Evolutionary conservation across 345 rosid species (phyloP), one percentile per base, ranked within the genome.

Genomic region (Kandelia obovata): DNA sequence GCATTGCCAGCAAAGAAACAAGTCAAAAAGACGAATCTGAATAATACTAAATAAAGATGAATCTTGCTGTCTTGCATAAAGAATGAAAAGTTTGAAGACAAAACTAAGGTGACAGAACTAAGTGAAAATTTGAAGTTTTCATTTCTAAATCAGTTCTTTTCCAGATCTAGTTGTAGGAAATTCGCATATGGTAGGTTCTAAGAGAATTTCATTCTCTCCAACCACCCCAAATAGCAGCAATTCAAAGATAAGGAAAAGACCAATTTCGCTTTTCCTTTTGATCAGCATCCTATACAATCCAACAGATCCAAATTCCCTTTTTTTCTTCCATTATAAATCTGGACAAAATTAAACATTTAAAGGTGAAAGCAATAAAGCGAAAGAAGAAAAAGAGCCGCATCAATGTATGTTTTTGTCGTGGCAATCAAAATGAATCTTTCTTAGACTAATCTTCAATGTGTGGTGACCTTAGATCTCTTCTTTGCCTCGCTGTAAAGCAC

Each of bases 401-500:
- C 82, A 65, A 56, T 80, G 47, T 77, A 56, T 80, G 47, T 77
- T 67, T 79, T 43, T 43, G 49, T 43, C 62, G 60, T 66, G 74
- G 76, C 82, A 71, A 73, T 53, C 72, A 82, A 79, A 79, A 67
- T 71, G 83, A 79, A 79, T 72, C 37, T 66, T 15, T 57, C 62
- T 9, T 21, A 19, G 47, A 20, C 10, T 25, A 28, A 66, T 39
- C 56, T 57, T 85, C 83, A 82, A 53, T 84, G 84, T 28, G 81
- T 68, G 65, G 85, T 82, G 26, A 79, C 85, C 82, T 92, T 95
- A n/a, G 96, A 95, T 81, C 99, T 87, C 94, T 95, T 95, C 92
- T 80, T 95, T n/a, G 99, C 99, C 83, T 95, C 99, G 68, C 98
- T 85, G 82, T 95, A 95, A 68, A 92, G 91, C 83, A 88, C 94